Evolutionary conservation across 2,329 filamentous ascomycete species (phyloP), one percentile per base, ranked within the genome.

Genomic region (Calcarisporium arbuscula): DNA sequence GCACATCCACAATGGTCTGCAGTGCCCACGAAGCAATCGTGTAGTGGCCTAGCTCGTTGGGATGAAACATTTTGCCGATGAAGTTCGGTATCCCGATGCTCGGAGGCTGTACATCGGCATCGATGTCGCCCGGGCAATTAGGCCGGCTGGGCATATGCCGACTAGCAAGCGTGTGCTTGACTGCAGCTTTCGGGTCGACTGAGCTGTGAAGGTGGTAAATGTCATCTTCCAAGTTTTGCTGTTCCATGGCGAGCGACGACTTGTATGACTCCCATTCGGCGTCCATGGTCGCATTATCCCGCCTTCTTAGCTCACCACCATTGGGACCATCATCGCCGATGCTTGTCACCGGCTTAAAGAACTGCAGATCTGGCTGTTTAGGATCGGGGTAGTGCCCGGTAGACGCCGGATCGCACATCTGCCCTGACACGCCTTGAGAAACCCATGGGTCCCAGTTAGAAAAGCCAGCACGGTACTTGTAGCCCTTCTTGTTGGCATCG

Each of bases 41-140:
- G 15, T 46, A 27, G 41, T 55, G 49, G 25, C 49, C 51, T 8
- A 22, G 30, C 25, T 42, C 34, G 41, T 57, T 61, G 11, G 58
- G 55, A 37, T 61, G 58, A 39, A 62, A 61, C 31, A 48, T 48
- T 19, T 42, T 43, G 8, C 46, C 49, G 31, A 57, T 39, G 9
- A 27, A 40, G 46, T 59, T 54, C 7, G 56, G 58, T 14, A 56
- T 35, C 2, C 50, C 48, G 11, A 56, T 19, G 14, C 36, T 34
- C n/a, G n/a, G n/a, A 12, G 41, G 39, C 8, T 36, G 30, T 15
- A 28, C 22, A 19, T 38, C 38, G 18, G 35, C 20, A n/a, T 26
- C 23, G 21, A 22, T 33, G 30, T 52, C 49, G 4, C 45, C 46
- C 12, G 54, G 54, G 35, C 54, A 57, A 22, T 38, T 40, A 8